Evolutionary conservation across 495 filamentous ascomycete genomes (phyloP).

Genomic region (Trichocladium antarcticum): DNA sequence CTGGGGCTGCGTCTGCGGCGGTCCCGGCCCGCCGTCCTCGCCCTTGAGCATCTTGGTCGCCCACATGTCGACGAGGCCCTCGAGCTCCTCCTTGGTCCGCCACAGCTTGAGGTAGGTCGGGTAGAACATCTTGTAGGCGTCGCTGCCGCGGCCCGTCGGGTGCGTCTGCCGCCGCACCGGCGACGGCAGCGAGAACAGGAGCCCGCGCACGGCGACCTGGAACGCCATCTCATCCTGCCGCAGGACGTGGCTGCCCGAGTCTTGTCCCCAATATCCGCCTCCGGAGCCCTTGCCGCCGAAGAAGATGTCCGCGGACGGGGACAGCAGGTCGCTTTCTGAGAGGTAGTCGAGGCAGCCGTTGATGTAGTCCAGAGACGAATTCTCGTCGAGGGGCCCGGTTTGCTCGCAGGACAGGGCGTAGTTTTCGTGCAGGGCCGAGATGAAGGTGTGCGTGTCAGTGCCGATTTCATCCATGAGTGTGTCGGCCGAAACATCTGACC

Average conservation of each 20-base stretch:
- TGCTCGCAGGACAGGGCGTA: constrained; percentile 73
- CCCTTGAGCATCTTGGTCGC: constrained; percentile 44
- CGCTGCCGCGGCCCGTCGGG: constrained; percentile 35
- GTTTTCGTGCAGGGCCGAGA: constrained; percentile 91
- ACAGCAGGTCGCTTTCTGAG: constrained; percentile 77
- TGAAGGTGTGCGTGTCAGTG: constrained; percentile 78
- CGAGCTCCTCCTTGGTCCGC: constrained; percentile 66
- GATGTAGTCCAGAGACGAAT: constrained; percentile 52
- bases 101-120: constrained; percentile 68
- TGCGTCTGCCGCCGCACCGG: constrained; percentile 60
- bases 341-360: constrained; percentile 68
- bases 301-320: constrained; percentile 46
- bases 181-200: constrained; percentile 70
- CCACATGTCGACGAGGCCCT: constrained; percentile 58
- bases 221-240: constrained; percentile 89
- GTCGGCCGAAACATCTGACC: constrained; percentile 60
- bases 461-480: constrained; percentile 77
- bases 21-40: constrained; percentile 24
- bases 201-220: constrained; percentile 71
- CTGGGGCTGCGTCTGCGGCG: constrained; percentile 7
- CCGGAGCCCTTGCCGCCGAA: constrained; percentile 37
- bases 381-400: constrained; percentile 32
- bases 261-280: constrained; percentile 34
- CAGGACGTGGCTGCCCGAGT: constrained; percentile 55
- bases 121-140: constrained; percentile 78